These are phyloP conservation scores for Ophiosphaerella herpotricha DNA, from an alignment of 2,329 filamentous ascomycete genomes.

Conservation along the genomic window DNA sequence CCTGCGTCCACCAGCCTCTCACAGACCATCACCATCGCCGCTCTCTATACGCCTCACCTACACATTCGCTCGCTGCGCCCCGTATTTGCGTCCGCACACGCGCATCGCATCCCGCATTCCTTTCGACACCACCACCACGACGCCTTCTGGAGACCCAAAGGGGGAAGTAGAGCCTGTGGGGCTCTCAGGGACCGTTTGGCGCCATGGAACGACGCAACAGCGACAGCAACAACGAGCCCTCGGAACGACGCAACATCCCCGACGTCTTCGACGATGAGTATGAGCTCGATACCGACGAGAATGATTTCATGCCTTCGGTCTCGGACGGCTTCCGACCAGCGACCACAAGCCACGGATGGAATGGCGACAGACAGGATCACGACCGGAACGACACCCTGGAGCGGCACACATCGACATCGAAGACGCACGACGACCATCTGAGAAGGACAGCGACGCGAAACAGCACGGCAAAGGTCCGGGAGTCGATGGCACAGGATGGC, in stretches of 20 bases:
- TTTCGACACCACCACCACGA: conserved; percentile 9
- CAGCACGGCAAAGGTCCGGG: conserved; percentile 43
- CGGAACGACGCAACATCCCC: conserved; percentile 36
- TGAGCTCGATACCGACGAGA: conserved; percentile 47
- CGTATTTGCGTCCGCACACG: conserved; percentile 14
- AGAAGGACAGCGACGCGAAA: conserved; percentile 43
- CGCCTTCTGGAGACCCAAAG: conserved; percentile 24
- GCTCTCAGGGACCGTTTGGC: conserved; percentile 36
- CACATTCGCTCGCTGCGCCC: conserved; percentile 24
- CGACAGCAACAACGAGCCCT: conserved; percentile 36
- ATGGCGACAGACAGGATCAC: conserved; percentile 29
- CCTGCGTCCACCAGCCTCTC: conserved; percentile 12
- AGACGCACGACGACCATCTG: conserved; percentile 28
- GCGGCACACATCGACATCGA: conserved; percentile 27
- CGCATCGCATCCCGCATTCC: conserved; percentile 6
- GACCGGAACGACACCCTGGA: conserved; percentile 28
- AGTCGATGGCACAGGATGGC: conserved; percentile 27
- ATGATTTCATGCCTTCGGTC: conserved; percentile 50
- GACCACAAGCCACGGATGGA: conserved; percentile 25
- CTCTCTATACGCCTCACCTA: conserved; percentile 23
- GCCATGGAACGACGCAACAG: conserved; percentile 47
- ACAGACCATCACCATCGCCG: conserved; percentile 26
- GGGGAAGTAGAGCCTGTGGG: conserved; percentile 34
- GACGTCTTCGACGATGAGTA: conserved; percentile 57
- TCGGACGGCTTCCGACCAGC: conserved; percentile 54